Conservation (phyloP, 139 green algal genomes). For the Tetratostichococcus sp. region DNA sequence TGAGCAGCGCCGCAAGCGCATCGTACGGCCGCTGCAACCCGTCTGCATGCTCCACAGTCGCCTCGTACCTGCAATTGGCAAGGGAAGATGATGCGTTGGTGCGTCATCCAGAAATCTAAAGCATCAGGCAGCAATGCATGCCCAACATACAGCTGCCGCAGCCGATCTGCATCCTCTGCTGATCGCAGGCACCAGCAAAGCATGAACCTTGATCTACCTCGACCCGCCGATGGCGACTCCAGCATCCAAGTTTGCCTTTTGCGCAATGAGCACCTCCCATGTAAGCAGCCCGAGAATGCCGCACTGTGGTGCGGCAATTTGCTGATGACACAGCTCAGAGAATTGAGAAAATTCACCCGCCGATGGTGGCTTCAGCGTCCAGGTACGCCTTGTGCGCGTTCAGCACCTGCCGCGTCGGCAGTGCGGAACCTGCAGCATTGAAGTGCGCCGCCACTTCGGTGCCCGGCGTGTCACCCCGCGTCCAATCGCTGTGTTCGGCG, state of each 20-base stretch:
- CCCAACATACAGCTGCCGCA: no score
- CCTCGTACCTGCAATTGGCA: conserved; percentile 43
- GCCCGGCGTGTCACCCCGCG: conserved; percentile 7
- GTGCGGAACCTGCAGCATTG: conserved; percentile 38
- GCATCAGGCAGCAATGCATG: background rate
- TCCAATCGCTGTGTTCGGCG: background rate
- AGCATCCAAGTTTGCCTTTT: conserved; percentile 23
- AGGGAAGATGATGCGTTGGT: background rate
- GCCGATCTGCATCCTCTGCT: no score
- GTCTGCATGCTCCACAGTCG: conserved; percentile 1
- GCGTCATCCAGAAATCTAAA: background rate
- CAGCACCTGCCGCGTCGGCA: conserved; percentile 29
- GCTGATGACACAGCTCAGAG: no score
- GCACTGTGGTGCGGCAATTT: conserved; percentile 52
- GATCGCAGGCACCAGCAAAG: no score
- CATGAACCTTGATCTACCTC: no score
- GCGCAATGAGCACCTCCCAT: conserved; percentile 20
- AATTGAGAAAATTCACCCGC: no score
- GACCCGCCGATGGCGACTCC: conserved; percentile 33
- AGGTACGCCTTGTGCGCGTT: conserved; percentile 29
- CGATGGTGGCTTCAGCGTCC: conserved; percentile 23
- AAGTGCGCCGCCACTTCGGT: conserved; percentile 27
- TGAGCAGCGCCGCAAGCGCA: conserved; percentile 44
- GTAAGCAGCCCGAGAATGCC: conserved; percentile 30
- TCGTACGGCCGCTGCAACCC: conserved; percentile 41